These are phyloP conservation scores for Vishniacozyma victoriae DNA, from an alignment of 768 basidiomycete genomes.

Conservation along the genomic window DNA sequence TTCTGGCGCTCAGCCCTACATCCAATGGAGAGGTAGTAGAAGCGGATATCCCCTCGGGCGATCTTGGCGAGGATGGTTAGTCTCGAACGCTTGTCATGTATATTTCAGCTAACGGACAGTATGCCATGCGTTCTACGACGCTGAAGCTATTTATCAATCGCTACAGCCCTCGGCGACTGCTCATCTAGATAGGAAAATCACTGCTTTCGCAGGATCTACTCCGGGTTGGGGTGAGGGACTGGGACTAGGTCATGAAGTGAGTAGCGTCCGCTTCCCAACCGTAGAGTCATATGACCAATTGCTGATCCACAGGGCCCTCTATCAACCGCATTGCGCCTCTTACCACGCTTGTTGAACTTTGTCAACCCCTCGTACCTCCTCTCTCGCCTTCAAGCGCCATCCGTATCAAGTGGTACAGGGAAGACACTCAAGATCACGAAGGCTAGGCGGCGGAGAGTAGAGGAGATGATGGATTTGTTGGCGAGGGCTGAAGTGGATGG, in stretches of 20 bases:
- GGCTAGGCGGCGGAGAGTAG: conserved; percentile 21
- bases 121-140: too few relatives aligned
- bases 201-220: too few relatives aligned
- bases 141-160: too few relatives aligned
- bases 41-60: too few relatives aligned
- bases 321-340: conserved; percentile 26
- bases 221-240: conserved; percentile 48
- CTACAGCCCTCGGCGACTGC: too few relatives aligned
- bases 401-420: conserved; percentile 4
- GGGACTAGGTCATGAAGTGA: conserved; percentile 38
- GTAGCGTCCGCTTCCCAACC: background rate
- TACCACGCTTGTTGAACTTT: conserved; percentile 30
- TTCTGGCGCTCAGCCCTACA: too few relatives aligned
- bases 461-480: conserved; percentile 18
- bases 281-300: background rate
- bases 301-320: conserved; percentile 24
- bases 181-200: too few relatives aligned
- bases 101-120: too few relatives aligned
- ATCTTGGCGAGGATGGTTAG: too few relatives aligned
- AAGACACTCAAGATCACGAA: conserved; percentile 9
- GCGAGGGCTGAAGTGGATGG: conserved; percentile 26
- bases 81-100: too few relatives aligned
- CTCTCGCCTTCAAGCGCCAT: conserved; percentile 4
- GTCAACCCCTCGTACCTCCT: conserved; percentile 21
- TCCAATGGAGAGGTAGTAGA: too few relatives aligned